Evolutionary conservation across 495 filamentous ascomycete species (phyloP), one percentile per base, ranked within the genome.

Genomic region (Penicillium steckii): DNA sequence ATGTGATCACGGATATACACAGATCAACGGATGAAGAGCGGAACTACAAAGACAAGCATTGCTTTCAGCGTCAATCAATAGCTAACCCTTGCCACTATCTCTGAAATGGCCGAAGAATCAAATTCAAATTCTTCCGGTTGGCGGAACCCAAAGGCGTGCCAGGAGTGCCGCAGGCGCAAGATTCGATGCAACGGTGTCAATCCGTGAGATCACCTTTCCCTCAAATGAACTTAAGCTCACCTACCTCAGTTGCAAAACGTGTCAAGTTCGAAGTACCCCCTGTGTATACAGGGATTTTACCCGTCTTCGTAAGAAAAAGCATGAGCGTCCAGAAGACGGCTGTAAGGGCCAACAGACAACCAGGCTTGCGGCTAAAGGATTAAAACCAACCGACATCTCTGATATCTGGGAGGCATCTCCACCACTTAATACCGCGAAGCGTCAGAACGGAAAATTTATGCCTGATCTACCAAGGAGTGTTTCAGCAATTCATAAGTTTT

Each of bases 131-230:
- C 55, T 22, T n/a, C 60, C 8, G 61, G 60, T 8, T 72, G 69
- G 70, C 69, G 73, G 19, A 72, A 71, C 26, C 60, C 73, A 37
- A 74, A 74, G 37, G 73, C 73, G 0, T 76, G 73, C 43, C 63
- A 76, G 52, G 70, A 74, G 53, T 76, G 73, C 44, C 65, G 73
- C n/a, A 70, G 68, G 48, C 59, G 71, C 50, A 76, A 76, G 56
- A 75, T 76, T 59, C 68, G 68, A 17, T 76, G 73, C 58, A 72
- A 71, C 42, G 73, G 73, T 22, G 42, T 55, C 29, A 63, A 60
- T 13, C 73, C 73, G 50, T 76, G 48, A 63, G 62, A 49, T 30
- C 10, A n/a, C n/a, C n/a, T n/a, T n/a, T n/a, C n/a, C n/a, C n/a
- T n/a, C n/a, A n/a, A n/a, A n/a, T n/a, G n/a, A n/a, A n/a, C n/a